Evolutionary conservation across 208 protist species (phyloP).

Genomic region (Trichomonas gallinae): DNA sequence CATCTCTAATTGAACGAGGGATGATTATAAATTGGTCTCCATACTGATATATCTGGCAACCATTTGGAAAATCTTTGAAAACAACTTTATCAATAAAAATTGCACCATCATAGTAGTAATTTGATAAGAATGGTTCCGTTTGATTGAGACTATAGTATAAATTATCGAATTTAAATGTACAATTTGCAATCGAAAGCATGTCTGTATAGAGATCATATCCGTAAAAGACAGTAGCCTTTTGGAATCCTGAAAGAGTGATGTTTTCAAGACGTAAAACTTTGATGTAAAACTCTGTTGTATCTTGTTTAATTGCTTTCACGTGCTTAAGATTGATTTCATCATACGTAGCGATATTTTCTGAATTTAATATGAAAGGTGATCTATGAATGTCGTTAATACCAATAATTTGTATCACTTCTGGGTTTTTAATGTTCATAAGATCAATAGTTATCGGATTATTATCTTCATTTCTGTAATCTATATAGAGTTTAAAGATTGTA

Average conservation of each 20-base stretch:
- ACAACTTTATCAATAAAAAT: background rate
- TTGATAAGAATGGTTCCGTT: background rate
- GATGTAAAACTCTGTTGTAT: background rate
- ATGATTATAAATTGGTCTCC: background rate
- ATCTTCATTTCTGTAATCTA: background rate
- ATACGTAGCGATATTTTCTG: background rate
- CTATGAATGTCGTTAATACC: background rate
- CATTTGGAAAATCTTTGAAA: background rate
- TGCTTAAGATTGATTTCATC: background rate
- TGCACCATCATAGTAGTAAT: background rate
- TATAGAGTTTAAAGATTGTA: background rate
- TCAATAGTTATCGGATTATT: background rate
- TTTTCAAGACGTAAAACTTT: background rate
- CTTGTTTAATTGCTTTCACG: background rate
- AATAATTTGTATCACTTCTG: background rate
- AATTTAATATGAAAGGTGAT: background rate
- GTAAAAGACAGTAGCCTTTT: background rate
- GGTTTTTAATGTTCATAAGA: background rate
- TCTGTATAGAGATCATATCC: background rate
- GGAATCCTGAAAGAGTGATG: background rate
- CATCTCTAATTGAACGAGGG: background rate
- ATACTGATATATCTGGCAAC: background rate
- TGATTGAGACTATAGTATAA: background rate
- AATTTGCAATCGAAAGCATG: background rate
- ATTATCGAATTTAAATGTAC: background rate